These are phyloP conservation scores for Claviceps spartinae DNA, from an alignment of 2,329 filamentous ascomycete genomes.

Conservation along the genomic window DNA sequence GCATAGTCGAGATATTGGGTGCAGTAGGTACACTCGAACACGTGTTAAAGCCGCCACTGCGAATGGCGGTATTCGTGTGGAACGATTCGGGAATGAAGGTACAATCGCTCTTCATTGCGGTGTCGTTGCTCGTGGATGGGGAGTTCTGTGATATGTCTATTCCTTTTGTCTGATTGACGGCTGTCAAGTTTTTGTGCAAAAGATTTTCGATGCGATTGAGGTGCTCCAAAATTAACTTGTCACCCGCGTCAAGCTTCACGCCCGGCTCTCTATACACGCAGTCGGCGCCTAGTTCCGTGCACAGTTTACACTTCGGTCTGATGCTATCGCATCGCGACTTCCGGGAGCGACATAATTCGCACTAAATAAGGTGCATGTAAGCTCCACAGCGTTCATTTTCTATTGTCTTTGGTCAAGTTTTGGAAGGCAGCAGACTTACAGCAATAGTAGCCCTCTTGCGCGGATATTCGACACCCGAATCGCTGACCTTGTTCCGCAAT, in stretches of 20 bases:
- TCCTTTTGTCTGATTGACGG: slow-evolving; percentile 27
- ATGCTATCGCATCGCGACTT: slow-evolving; percentile 70
- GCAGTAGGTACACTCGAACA: no score
- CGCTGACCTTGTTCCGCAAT: slow-evolving; percentile 48
- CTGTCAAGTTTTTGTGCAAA: no score
- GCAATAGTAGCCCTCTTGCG: slow-evolving; percentile 52
- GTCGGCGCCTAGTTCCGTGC: slow-evolving; percentile 67
- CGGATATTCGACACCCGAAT: slow-evolving; percentile 49
- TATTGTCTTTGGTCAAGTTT: background rate
- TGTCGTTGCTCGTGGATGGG: slow-evolving; percentile 48
- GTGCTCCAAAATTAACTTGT: slow-evolving; percentile 73
- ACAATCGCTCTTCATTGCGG: slow-evolving; percentile 34
- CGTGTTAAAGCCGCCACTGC: no score
- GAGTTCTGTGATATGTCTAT: slow-evolving; percentile 47
- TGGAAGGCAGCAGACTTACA: slow-evolving; percentile 19
- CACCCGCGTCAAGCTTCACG: slow-evolving; percentile 75
- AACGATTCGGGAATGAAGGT: no score
- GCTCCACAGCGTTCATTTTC: background rate
- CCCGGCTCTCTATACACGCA: slow-evolving; percentile 77
- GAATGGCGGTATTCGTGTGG: no score
- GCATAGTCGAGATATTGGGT: slow-evolving; percentile 44
- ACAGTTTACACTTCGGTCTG: slow-evolving; percentile 74
- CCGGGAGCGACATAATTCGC: slow-evolving; percentile 67
- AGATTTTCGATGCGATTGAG: slow-evolving; percentile 28
- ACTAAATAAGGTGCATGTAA: slow-evolving; percentile 30